Evolutionary conservation across 345 rosid genomes (phyloP).

Genomic region (Brassica napus): Da-Ae NC_063439.1:3201001-3201500

Average conservation of each 20-base stretch:
- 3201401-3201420: conserved; percentile 90
- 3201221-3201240: conserved; percentile 96
- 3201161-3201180: background rate
- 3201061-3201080: conserved; percentile 95
- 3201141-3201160: background rate
- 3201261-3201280: conserved; percentile 73
- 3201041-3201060: conserved; percentile 91
- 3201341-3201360: conserved; percentile 47
- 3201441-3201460: conserved; percentile 69
- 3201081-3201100: conserved; percentile 97
- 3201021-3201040: conserved; percentile 40
- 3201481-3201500: conserved; percentile 86
- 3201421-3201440: conserved; percentile 92
- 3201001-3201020: background rate
- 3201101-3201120: conserved; percentile 94
- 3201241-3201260: conserved; percentile 86
- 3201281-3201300: conserved; percentile 69
- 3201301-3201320: conserved; percentile 62
- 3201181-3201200: conserved; percentile 28
- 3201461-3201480: conserved; percentile 93
- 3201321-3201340: conserved; percentile 44
- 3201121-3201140: conserved; percentile 54
- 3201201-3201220: conserved; percentile 22
- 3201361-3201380: conserved; percentile 46
- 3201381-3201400: conserved; percentile 86